Evolutionary conservation across 768 basidiomycete genomes (phyloP), one percentile per base, ranked within the genome.

Genomic region (Pulveroboletus sp.): DNA sequence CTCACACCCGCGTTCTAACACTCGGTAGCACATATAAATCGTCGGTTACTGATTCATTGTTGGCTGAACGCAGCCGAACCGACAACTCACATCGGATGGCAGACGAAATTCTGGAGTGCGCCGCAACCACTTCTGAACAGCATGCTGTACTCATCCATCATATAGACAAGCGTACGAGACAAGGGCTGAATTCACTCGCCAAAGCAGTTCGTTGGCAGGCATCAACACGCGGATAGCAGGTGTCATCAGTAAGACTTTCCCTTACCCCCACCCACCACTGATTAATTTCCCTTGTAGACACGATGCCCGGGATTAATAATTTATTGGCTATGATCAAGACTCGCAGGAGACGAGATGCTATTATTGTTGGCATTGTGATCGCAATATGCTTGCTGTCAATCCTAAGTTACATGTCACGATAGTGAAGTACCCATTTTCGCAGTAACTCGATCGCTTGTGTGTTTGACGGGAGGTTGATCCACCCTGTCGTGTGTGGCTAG

Each of bases 111-210:
- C 75, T 99, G 24, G 81, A 87, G 93, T 95, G 62, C 51, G 88
- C 67, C 35, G 24, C 12, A 21, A 18, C 43, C 49, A 2, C 46
- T 45, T 8, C 38, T 43, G 38, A 32, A 14, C 24, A 26, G 9
- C 32, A 44, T 37, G 12, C 6, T 17, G 41, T 39, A 43, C 32
- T 46, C 43, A 51, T 47, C 45, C 26, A 38, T 44, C 30, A 28
- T 26, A 28, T 47, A 97, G 93, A 39, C 96, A 98, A 82, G 96
- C 95, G 27, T 94, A 97, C 63, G 96, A 93, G 63, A 97, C 95
- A 3, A 85, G 96, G 28, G 81, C 90, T 18, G 95, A 97, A 69
- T 97, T 99, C 69, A 73, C 79, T 26, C 79, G 83, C 39, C 96
- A 99, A 68, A 76, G 93, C 30, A 67, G 76, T 10, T 81, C 86